Evolutionary conservation across 805 yeast species (phyloP).

Genomic region (Saturnispora sanitii): DNA sequence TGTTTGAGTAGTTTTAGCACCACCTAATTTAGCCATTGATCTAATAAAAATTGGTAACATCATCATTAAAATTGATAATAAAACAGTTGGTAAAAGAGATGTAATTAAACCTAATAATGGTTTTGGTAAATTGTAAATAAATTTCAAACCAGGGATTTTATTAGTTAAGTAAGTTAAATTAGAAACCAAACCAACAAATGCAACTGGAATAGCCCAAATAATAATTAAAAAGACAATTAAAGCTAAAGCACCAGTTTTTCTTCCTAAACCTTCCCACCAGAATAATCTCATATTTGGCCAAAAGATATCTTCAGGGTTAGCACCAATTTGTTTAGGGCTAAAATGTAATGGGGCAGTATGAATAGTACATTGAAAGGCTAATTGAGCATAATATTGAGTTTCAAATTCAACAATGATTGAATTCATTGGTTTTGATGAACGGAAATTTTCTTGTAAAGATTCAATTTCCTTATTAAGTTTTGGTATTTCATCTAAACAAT

Average conservation of each 20-base stretch:
- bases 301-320: slow-evolving; percentile 51
- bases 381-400: slow-evolving; percentile 63
- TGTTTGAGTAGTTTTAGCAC: slow-evolving; percentile 45
- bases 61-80: slow-evolving; percentile 56
- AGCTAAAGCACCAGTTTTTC: slow-evolving; percentile 42
- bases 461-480: slow-evolving; percentile 46
- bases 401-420: slow-evolving; percentile 74
- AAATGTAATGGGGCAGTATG: slow-evolving; percentile 60
- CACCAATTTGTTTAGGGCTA: slow-evolving; percentile 50
- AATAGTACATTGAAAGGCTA: slow-evolving; percentile 53
- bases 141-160: slow-evolving; percentile 43
- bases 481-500: slow-evolving; percentile 49
- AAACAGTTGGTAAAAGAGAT: slow-evolving; percentile 57
- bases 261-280: slow-evolving; percentile 67
- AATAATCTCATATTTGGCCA: slow-evolving; percentile 70
- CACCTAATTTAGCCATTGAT: slow-evolving; percentile 49
- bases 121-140: slow-evolving; percentile 47
- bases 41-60: slow-evolving; percentile 57
- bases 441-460: slow-evolving; percentile 42
- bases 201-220: slow-evolving; percentile 71
- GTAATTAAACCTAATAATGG: slow-evolving; percentile 53
- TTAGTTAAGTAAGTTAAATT: slow-evolving; percentile 55
- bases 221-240: slow-evolving; percentile 47
- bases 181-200: slow-evolving; percentile 68
- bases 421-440: slow-evolving; percentile 53